phyloP scores from a whole-genome alignment of 208 protist species.

The Strigomonas culicis region DNA sequence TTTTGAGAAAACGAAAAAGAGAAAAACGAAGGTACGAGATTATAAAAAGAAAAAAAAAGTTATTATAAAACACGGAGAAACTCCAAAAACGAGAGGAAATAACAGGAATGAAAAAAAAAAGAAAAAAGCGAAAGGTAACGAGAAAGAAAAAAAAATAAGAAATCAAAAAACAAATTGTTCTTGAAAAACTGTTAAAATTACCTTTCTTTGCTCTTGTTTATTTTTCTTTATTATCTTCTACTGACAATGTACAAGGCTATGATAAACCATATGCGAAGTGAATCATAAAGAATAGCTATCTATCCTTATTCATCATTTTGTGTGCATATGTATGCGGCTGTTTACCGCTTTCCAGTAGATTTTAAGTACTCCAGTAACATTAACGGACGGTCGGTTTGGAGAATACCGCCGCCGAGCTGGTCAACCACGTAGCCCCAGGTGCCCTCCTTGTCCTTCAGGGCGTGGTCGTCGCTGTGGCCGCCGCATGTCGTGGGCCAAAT shows the following conservation, averaged over 20 bases:
- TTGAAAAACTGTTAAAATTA: not conserved
- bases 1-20: conserved; percentile 1
- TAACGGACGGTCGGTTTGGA: conserved; percentile 58
- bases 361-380: conserved; percentile 47
- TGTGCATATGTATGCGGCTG: not conserved
- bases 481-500: conserved; percentile 60
- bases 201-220: not conserved
- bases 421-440: conserved; percentile 59
- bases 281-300: not conserved
- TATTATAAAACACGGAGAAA: not conserved
- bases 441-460: conserved; percentile 36
- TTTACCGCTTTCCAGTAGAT: conserved; percentile 21
- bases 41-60: not conserved
- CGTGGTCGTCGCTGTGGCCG: conserved; percentile 59
- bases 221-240: not conserved
- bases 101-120: not conserved
- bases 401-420: conserved; percentile 39
- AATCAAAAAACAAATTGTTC: not conserved
- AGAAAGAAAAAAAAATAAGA: not conserved
- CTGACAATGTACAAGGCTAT: not conserved
- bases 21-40: not conserved
- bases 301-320: not conserved
- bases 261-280: not conserved
- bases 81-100: not conserved
- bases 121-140: not conserved